phyloP scores from a whole-genome alignment of 805 yeast genomes.

The Hanseniaspora mollemarum region DNA sequence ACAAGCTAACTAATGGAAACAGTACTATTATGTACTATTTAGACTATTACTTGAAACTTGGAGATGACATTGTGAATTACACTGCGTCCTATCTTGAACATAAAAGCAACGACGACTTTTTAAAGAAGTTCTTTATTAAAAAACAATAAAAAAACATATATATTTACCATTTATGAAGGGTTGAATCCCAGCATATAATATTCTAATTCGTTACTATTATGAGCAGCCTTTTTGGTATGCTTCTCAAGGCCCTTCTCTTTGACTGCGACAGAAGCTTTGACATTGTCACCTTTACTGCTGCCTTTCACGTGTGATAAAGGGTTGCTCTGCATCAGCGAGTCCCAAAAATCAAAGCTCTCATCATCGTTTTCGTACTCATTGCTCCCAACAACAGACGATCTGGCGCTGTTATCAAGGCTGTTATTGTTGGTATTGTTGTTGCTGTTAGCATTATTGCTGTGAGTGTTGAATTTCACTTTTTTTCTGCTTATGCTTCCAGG shows the following conservation, averaged over 20 bases:
- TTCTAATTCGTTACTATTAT: slow-evolving; percentile 6
- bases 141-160: not conserved
- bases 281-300: not conserved
- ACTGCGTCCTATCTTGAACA: slow-evolving; percentile 16
- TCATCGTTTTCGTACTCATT: not conserved
- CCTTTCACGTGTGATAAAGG: not conserved
- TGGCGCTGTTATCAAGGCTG: not conserved
- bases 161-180: too few relatives aligned
- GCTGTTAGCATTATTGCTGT: not conserved
- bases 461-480: not conserved
- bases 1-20: slow-evolving; percentile 33
- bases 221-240: not conserved
- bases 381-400: not conserved
- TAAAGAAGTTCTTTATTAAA: slow-evolving; percentile 8
- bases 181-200: slow-evolving; percentile 5
- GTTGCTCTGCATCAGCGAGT: slow-evolving; percentile 2
- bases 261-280: not conserved
- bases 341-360: slow-evolving; percentile 7
- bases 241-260: not conserved
- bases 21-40: slow-evolving; percentile 42
- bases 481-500: not conserved
- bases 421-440: not conserved
- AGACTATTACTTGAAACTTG: slow-evolving; percentile 60
- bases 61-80: slow-evolving; percentile 74
- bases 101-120: not conserved